Evolutionary conservation across 1,139 yeast genomes (phyloP).

Genomic region (Suhomyces choctaworum): DNA sequence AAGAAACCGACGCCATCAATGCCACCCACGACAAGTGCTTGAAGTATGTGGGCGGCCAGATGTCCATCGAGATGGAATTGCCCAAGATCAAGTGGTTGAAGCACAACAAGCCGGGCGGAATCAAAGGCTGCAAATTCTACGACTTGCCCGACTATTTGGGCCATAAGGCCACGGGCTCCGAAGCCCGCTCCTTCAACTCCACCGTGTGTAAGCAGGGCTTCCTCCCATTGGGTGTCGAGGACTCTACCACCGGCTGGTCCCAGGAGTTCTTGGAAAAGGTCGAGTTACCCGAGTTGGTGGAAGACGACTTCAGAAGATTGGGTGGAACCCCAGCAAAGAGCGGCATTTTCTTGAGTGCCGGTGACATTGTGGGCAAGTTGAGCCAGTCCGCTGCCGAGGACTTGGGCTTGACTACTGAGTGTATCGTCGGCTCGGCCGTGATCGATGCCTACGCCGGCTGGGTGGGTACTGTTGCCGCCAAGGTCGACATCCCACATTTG

Average conservation of each 20-base stretch:
- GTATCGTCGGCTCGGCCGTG: slow-evolving; percentile 92
- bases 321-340: slow-evolving; percentile 81
- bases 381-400: slow-evolving; percentile 70
- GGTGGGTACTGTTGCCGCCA: slow-evolving; percentile 97
- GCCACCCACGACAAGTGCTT: slow-evolving; percentile 75
- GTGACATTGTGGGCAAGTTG: slow-evolving; percentile 80
- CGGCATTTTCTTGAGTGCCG: slow-evolving; percentile 80
- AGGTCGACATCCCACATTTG: slow-evolving; percentile 53
- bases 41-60: slow-evolving; percentile 93
- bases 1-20: slow-evolving; percentile 81
- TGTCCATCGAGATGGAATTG: slow-evolving; percentile 97
- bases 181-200: slow-evolving; percentile 84
- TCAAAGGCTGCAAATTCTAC: slow-evolving; percentile 75
- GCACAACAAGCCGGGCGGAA: slow-evolving; percentile 71
- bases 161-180: slow-evolving; percentile 84
- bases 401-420: slow-evolving; percentile 74
- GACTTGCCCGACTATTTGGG: slow-evolving; percentile 91
- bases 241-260: slow-evolving; percentile 87
- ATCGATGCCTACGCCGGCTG: slow-evolving; percentile 99
- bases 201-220: slow-evolving; percentile 95
- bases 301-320: slow-evolving; percentile 70
- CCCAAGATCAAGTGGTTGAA: slow-evolving; percentile 97
- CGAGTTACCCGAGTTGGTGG: slow-evolving; percentile 74
- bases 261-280: slow-evolving; percentile 66
- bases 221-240: slow-evolving; percentile 88